Percentiles rank a stretch among this genome's conserved stretches.
Evolutionary conservation across 2,329 filamentous ascomycete species (phyloP).

Genomic region (Hypomyces rosellus): DNA sequence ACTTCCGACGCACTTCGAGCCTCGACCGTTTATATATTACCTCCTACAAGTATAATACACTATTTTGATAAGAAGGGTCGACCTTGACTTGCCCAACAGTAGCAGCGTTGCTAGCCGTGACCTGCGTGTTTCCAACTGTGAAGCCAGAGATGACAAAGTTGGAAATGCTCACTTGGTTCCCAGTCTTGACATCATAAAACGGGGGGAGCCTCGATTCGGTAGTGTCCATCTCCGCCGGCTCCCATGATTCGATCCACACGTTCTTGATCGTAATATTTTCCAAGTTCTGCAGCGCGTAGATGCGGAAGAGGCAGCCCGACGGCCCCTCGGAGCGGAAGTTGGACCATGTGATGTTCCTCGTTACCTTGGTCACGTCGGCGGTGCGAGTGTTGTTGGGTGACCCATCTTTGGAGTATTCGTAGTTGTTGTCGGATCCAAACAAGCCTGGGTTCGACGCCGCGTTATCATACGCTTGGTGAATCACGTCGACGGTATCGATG

Average conservation of each 20-base stretch:
- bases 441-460: not conserved
- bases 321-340: not conserved
- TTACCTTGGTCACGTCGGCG: not conserved
- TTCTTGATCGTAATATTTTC: not conserved
- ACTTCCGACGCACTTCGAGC: too few species aligned
- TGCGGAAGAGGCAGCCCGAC: not conserved
- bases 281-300: not conserved
- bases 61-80: too few species aligned
- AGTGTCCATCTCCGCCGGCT: not conserved
- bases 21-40: too few species aligned
- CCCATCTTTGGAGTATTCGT: not conserved
- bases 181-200: not conserved
- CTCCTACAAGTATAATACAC: too few species aligned
- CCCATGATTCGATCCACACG: not conserved
- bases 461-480: slow-evolving; percentile 18
- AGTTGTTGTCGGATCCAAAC: not conserved
- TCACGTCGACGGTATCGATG: slow-evolving; percentile 21
- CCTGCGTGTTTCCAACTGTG: not conserved
- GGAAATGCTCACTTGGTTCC: not conserved
- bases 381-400: not conserved
- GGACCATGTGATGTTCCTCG: not conserved
- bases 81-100: not conserved
- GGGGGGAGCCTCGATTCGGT: not conserved
- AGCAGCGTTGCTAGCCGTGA: not conserved
- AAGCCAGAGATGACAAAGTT: not conserved